phyloP scores from a whole-genome alignment of 371 early-diverging fungal genomes.

The Syncephalastrum racemosum region DNA sequence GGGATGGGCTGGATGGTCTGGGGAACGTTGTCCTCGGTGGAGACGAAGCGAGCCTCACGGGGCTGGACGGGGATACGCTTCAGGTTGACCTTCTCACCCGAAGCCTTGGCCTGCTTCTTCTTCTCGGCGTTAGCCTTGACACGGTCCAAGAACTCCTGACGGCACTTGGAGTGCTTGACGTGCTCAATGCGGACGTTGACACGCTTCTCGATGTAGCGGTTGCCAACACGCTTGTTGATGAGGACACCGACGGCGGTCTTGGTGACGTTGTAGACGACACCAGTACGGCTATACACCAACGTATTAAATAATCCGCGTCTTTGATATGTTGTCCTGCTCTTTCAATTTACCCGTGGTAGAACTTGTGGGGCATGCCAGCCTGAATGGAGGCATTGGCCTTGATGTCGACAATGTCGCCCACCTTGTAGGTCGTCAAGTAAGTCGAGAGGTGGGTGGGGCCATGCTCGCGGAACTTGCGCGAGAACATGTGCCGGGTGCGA shows the following conservation, averaged over 20 bases:
- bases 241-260: slow-evolving; percentile 98
- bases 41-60: slow-evolving; percentile 88
- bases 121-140: slow-evolving; percentile 92
- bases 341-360: slow-evolving; percentile 94
- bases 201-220: slow-evolving; percentile 98
- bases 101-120: slow-evolving; percentile 80
- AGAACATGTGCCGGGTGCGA: slow-evolving; percentile 98
- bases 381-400: slow-evolving; percentile 84
- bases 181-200: slow-evolving; percentile 99
- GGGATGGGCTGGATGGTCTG: slow-evolving; percentile 92
- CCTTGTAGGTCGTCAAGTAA: slow-evolving; percentile 97
- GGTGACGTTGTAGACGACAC: slow-evolving; percentile 98
- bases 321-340: neutral
- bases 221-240: slow-evolving; percentile 97
- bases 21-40: slow-evolving; percentile 87
- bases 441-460: slow-evolving; percentile 94
- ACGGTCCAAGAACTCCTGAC: slow-evolving; percentile 97
- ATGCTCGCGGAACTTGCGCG: slow-evolving; percentile 95
- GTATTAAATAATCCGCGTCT: slow-evolving; percentile 1
- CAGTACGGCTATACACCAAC: slow-evolving; percentile 77
- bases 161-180: slow-evolving; percentile 99
- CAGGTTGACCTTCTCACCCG: slow-evolving; percentile 67
- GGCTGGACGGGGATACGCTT: slow-evolving; percentile 96
- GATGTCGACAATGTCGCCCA: slow-evolving; percentile 47
- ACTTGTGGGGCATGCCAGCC: slow-evolving; percentile 99